phyloP scores from a whole-genome alignment of 1,284 basidiomycete genomes.

The Singerocomus inundabilis region DNA sequence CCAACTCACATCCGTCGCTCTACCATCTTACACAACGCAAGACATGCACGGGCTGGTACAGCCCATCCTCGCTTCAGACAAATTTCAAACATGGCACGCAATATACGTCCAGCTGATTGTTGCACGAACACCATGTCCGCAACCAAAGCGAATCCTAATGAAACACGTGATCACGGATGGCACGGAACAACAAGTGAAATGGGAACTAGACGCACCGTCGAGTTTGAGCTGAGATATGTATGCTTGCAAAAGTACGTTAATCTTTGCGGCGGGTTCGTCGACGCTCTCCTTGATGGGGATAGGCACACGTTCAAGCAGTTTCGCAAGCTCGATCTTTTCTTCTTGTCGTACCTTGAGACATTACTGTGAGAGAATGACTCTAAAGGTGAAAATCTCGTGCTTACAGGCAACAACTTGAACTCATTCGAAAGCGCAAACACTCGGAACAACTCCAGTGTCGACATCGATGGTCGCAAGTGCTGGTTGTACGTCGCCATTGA shows the following conservation, averaged over 20 bases:
- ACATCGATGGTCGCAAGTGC: constrained; percentile 87
- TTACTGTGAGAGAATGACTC: neutral
- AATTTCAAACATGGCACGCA: constrained; percentile 98
- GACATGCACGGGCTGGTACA: constrained; percentile 83
- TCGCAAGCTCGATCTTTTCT: constrained; percentile 91
- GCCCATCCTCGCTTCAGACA: constrained; percentile 99
- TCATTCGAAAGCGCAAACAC: constrained; percentile 97
- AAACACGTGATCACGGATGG: neutral
- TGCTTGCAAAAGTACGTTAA: constrained; percentile 94
- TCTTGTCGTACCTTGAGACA: constrained; percentile 54
- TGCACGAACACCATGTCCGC: constrained; percentile 98
- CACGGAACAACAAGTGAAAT: neutral
- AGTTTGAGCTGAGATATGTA: constrained; percentile 95
- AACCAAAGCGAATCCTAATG: constrained; percentile 84
- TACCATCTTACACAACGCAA: constrained; percentile 98
- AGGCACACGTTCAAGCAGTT: constrained; percentile 92
- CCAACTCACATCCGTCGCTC: constrained; percentile 75
- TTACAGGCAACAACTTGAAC: constrained; percentile 91
- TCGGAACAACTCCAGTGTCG: constrained; percentile 89
- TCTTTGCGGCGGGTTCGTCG: constrained; percentile 95
- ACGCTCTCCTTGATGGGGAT: constrained; percentile 97
- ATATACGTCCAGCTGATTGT: constrained; percentile 90
- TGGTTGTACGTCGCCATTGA: constrained; percentile 98
- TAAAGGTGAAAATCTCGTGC: constrained; percentile 17
- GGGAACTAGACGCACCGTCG: constrained; percentile 57